Base-by-base conservation (phyloP, 2,329 filamentous ascomycete species). In the Simplicillium sp. region DNA sequence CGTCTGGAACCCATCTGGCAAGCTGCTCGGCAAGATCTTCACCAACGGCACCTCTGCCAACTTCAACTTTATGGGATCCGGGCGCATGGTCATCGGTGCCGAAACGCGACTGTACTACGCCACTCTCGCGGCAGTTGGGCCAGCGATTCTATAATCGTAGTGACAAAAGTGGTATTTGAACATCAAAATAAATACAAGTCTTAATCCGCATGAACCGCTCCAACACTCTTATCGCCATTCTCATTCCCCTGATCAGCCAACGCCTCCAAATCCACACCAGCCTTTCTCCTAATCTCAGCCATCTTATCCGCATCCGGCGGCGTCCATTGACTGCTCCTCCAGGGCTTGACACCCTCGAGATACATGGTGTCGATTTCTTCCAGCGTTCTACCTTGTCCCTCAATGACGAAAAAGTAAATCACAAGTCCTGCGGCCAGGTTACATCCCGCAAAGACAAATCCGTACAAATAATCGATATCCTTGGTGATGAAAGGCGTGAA, bases 311-410 rank as follows among this genome's bases (percentile, higher is more conserved):
- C 61, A 2, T 63, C 54, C 0, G 67, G 67, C 0, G 67, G 55
- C 5, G 61, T 48, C 74, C 73, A 84, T 46, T 70, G 63, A 36
- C 64, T 56, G 50, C 76, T 81, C 66, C 77, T 73, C 64, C 75
- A 76, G 0, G 82, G 80, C 48, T 65, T 74, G 14, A 86, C 78
- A 18, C 65, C 64, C 38, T 81, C 66, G 29, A 85, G 67, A 48
- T 87, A 88, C 80, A 85, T 84, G 37, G 78, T 82, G 51, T 90
- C 85, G 41, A 90, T 83, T 57, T 89, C 83, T 62, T 90, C 85
- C 2, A 90, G 69, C 0, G 77, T 80, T 6, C 83, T 74, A 39
- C 81, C 84, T 54, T 84, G 80, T 36, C 75, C 80, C 56, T 89
- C 84, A 42, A 83, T 77, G 39, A 88, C 73, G 57, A 87, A 87